Evolutionary conservation across 306 rosid species (phyloP).

Genomic region (Argentina anserina): DNA sequence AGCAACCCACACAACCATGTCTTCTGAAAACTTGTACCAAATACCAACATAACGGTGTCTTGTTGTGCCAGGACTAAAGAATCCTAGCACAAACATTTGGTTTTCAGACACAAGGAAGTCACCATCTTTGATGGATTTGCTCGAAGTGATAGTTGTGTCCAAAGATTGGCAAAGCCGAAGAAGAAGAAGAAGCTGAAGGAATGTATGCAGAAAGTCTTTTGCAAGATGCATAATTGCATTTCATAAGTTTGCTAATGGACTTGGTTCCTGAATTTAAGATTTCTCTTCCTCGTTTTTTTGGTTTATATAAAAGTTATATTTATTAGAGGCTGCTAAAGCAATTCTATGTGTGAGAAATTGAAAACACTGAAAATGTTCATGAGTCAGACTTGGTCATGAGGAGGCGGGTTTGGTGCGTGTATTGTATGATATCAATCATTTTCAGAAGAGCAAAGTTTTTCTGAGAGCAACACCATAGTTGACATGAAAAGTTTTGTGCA

Average conservation of each 20-base stretch:
- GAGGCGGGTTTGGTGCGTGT: neutral
- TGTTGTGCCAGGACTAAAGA: constrained; percentile 49
- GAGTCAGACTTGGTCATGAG: neutral
- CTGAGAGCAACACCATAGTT: neutral
- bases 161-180: neutral
- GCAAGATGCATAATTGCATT: constrained; percentile 21
- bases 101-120: constrained; percentile 41
- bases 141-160: constrained; percentile 3
- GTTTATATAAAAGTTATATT: neutral
- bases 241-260: neutral
- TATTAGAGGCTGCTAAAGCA: neutral
- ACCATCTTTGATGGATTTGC: constrained; percentile 43
- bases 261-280: neutral
- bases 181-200: constrained; percentile 25
- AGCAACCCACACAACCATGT: constrained; percentile 64
- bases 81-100: constrained; percentile 57
- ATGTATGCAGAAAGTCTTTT: constrained; percentile 9
- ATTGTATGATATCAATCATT: neutral
- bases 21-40: constrained; percentile 40
- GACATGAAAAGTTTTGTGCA: neutral
- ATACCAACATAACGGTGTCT: constrained; percentile 41
- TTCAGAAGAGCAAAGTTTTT: neutral
- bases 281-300: neutral
- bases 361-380: neutral
- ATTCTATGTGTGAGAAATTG: neutral